phyloP scores from a whole-genome alignment of 441 rosid species.

The Jatropha multifida region DNA sequence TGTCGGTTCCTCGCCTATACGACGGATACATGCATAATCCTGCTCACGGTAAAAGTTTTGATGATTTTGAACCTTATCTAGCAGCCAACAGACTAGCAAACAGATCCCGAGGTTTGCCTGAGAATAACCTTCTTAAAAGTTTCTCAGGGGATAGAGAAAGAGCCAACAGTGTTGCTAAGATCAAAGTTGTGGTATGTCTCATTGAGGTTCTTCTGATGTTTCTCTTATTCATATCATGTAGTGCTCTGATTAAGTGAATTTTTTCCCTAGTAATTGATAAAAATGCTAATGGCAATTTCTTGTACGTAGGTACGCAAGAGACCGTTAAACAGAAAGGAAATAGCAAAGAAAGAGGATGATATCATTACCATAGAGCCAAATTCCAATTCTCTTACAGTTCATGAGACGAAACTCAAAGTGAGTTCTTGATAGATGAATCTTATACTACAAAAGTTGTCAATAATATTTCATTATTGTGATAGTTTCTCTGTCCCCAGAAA shows the following conservation, averaged over 20 bases:
- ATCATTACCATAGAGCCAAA: conserved; percentile 58
- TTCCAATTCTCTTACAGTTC: conserved; percentile 61
- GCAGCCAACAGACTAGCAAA: conserved; percentile 31
- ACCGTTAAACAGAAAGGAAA: conserved; percentile 79
- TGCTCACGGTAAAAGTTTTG: conserved; percentile 41
- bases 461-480: not conserved
- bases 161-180: conserved; percentile 80
- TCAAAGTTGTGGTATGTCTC: conserved; percentile 81
- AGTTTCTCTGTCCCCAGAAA: not conserved
- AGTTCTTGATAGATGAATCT: conserved; percentile 14
- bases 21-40: conserved; percentile 27
- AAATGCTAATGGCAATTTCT: not conserved
- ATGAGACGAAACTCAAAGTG: conserved; percentile 88
- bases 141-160: conserved; percentile 55
- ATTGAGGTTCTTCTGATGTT: conserved; percentile 6
- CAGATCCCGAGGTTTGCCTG: conserved; percentile 38
- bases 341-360: conserved; percentile 77
- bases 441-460: not conserved
- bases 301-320: conserved; percentile 72
- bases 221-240: not conserved
- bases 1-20: conserved; percentile 30
- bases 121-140: conserved; percentile 47
- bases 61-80: conserved; percentile 46
- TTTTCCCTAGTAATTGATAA: conserved; percentile 4
- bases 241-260: not conserved